These are phyloP conservation scores for Chalciporus sp. DNA, from an alignment of 1,284 basidiomycete genomes.

Conservation along the genomic window DNA sequence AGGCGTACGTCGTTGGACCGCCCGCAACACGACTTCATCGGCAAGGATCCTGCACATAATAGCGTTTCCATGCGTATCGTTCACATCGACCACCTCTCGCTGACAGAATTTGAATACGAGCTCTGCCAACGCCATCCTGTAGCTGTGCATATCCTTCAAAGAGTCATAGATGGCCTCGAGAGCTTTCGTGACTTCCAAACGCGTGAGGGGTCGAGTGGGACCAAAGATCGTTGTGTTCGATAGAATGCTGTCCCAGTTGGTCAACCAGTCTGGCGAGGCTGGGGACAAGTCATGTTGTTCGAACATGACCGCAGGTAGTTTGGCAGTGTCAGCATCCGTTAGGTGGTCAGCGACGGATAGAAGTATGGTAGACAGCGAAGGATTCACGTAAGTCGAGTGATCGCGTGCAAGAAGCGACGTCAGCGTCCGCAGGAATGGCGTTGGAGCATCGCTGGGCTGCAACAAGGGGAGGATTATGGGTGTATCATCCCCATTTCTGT, in stretches of 20 bases:
- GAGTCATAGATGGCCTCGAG: conserved; percentile 61
- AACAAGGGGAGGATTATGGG: conserved; percentile 56
- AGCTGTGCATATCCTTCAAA: conserved; percentile 67
- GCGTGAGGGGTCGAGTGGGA: conserved; percentile 52
- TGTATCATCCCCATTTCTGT: conserved; percentile 55
- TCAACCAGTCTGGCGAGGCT: conserved; percentile 67
- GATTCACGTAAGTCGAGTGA: conserved; percentile 55
- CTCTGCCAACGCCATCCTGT: conserved; percentile 61
- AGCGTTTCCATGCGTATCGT: conserved; percentile 42
- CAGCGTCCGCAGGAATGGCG: conserved; percentile 58
- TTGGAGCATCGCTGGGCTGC: conserved; percentile 51
- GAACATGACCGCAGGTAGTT: conserved; percentile 59
- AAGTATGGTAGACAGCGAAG: conserved; percentile 62
- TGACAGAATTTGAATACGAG: conserved; percentile 59
- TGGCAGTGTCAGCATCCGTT: conserved; percentile 61
- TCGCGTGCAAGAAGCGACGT: conserved; percentile 64
- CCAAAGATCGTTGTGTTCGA: conserved; percentile 51
- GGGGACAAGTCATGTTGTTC: conserved; percentile 69
- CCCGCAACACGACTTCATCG: conserved; percentile 58
- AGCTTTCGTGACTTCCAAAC: conserved; percentile 54
- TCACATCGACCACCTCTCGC: conserved; percentile 37
- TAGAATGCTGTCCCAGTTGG: conserved; percentile 62
- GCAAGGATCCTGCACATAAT: conserved; percentile 64
- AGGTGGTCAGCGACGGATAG: conserved; percentile 65
- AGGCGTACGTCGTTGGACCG: conserved; percentile 39